Evolutionary conservation across 257 asterid genomes (phyloP), one percentile per base, ranked within the genome.

Genomic region (Plantago elongata): DNA sequence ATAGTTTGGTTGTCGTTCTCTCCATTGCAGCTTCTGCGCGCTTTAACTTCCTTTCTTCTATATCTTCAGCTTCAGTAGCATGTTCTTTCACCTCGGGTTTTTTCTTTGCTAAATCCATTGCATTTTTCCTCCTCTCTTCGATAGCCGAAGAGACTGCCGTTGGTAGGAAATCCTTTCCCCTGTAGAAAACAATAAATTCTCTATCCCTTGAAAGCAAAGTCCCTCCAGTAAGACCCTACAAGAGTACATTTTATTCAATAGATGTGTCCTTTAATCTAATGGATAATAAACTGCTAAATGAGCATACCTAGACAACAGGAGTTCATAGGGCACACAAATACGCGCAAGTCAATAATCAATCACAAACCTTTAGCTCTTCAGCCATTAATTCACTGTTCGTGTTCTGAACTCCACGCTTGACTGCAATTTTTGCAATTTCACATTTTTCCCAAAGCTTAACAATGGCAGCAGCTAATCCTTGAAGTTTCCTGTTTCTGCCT

Each of bases 131-230:
- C 65, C 90, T 79, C 77, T 81, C 81, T 75, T 83, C 92, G 66
- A 93, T 79, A 64, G 96, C 99, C 61, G 85, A 85, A 72, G 99
- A 87, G 62, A 81, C 95, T 22, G 94, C 83, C 72, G 89, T 77
- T n/a, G 99, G 96, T 74, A 93, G 73, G 77, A 93, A 93, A 74
- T 93, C 97, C 80, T 93, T 93, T 63, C 99, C 99, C 62, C 99
- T 84, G 68, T 93, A 93, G 59, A 93, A 71, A 78, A 81, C 88
- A 79, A 93, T 80, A 78, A 79, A 93, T 74, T 93, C 97, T 74
- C 51, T 85, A 74, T 92, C 97, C 76, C 99, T 84, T 73, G 99
- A 89, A 63, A 92, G 96, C 72, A 93, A 85, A 69, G 69, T 64
- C 54, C 99, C 99, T 47, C 99, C 99, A 55, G 99, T 93, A 74